Evolutionary conservation across 169 alveolate species (phyloP).

Genomic region (Besnoitia besnoiti): DNA sequence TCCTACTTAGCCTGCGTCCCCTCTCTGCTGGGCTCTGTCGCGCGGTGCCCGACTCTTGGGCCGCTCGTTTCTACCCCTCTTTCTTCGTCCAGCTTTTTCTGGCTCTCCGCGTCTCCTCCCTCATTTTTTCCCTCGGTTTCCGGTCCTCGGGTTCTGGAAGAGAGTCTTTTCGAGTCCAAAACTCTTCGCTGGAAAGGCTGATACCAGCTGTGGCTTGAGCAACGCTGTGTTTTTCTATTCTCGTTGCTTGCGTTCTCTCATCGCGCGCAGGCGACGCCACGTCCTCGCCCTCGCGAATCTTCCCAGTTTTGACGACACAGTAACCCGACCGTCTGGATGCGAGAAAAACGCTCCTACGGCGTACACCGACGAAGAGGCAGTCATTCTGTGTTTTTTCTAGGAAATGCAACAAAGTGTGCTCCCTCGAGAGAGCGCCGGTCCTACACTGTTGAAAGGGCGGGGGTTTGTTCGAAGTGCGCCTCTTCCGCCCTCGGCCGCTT

Average conservation of each 20-base stretch:
- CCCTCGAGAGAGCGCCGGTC: not conserved
- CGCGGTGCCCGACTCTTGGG: not conserved
- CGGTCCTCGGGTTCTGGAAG: not conserved
- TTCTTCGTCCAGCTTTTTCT: not conserved
- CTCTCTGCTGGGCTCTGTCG: constrained; percentile 8
- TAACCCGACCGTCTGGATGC: not conserved
- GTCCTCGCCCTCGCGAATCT: not conserved
- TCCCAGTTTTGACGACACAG: not conserved
- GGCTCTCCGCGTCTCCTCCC: not conserved
- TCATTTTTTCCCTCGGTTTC: not conserved
- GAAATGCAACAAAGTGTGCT: not conserved
- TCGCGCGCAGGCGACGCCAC: not conserved
- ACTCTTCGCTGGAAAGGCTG: not conserved
- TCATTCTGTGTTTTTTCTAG: not conserved
- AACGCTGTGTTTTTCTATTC: not conserved
- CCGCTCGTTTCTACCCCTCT: not conserved
- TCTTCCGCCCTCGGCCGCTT: not conserved
- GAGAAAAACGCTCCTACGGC: not conserved
- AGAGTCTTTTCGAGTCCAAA: not conserved
- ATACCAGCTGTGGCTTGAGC: not conserved
- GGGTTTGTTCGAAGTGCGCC: not conserved
- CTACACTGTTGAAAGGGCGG: not conserved
- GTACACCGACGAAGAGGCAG: not conserved
- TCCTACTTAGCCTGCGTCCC: not conserved
- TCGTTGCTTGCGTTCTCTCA: not conserved